A percentile compares a stretch with the other conserved stretches of the same genome.
These are phyloP conservation scores for Hygrophorus pudorinus DNA, from an alignment of 768 basidiomycete species.

Conservation along the genomic window DNA sequence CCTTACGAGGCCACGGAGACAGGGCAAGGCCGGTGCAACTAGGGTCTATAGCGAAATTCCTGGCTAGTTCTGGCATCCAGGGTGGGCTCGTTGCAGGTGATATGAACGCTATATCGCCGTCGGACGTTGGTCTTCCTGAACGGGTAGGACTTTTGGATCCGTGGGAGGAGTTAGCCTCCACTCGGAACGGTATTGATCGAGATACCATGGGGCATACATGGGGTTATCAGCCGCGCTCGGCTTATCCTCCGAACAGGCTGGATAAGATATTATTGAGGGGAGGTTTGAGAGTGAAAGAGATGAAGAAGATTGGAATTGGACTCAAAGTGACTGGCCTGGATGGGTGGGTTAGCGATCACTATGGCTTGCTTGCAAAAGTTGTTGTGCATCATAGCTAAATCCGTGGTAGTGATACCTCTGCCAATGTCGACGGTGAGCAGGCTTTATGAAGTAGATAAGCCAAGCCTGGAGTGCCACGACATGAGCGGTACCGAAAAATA, in stretches of 20 bases:
- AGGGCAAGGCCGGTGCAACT: slow-evolving; percentile 29
- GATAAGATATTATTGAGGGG: slow-evolving; percentile 57
- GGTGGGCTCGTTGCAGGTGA: slow-evolving; percentile 40
- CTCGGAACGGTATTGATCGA: too few species aligned
- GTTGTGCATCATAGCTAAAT: too few species aligned
- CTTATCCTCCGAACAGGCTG: slow-evolving; percentile 43
- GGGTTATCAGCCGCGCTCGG: slow-evolving; percentile 45
- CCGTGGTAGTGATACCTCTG: too few species aligned
- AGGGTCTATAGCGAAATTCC: slow-evolving; percentile 20
- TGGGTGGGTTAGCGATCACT: slow-evolving; percentile 61
- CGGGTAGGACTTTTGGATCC: slow-evolving; percentile 33
- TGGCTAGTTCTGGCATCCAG: slow-evolving; percentile 21
- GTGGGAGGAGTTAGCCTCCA: slow-evolving; percentile 16
- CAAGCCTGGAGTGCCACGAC: too few species aligned
- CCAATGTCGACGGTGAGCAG: too few species aligned
- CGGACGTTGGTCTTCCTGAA: slow-evolving; percentile 25
- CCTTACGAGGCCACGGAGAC: slow-evolving; percentile 27
- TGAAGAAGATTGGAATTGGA: slow-evolving; percentile 47
- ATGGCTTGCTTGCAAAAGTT: slow-evolving; percentile 33
- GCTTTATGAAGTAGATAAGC: too few species aligned
- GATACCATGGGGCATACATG: too few species aligned
- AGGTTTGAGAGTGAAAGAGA: slow-evolving; percentile 42
- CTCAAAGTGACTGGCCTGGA: slow-evolving; percentile 29
- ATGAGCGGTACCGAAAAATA: too few species aligned
- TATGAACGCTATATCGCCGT: slow-evolving; percentile 36